A percentile compares a stretch with the other conserved stretches of the same genome.
phyloP scores from a whole-genome alignment of 164 flowering plant genomes.

The Pachysandra terminalis region DNA sequence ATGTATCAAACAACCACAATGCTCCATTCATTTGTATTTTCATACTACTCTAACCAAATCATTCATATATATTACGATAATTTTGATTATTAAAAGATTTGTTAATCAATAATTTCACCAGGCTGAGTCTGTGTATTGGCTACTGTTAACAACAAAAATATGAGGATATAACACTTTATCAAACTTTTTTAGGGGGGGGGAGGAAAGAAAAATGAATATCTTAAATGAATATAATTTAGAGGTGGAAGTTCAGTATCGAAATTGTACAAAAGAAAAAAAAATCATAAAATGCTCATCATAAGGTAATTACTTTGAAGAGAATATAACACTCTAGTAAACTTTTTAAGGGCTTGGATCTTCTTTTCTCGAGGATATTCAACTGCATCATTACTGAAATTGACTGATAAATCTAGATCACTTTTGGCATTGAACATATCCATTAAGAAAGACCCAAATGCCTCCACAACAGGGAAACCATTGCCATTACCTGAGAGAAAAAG shows the following conservation, averaged over 20 bases:
- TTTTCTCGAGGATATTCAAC: constrained; percentile 36
- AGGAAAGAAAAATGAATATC: too few species aligned
- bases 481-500: constrained; percentile 35
- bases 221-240: too few species aligned
- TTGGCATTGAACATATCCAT: constrained; percentile 60
- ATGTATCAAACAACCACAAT: too few species aligned
- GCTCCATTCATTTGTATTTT: too few species aligned
- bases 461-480: constrained; percentile 47
- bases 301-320: constrained; percentile 46
- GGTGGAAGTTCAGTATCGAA: background rate
- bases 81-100: too few species aligned
- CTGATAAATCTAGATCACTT: constrained; percentile 72
- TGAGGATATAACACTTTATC: too few species aligned
- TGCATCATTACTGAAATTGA: constrained; percentile 39
- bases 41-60: too few species aligned
- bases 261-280: background rate
- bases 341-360: constrained; percentile 46
- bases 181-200: too few species aligned
- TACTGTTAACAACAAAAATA: too few species aligned
- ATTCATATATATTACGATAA: too few species aligned
- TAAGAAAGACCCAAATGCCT: constrained; percentile 64
- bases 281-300: background rate
- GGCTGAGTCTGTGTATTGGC: too few species aligned
- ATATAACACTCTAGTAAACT: constrained; percentile 40
- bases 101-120: too few species aligned